A percentile compares a stretch with the other conserved stretches of the same genome.
Conservation (phyloP, 352 stramenopile species). For the Phytophthora aleatoria region DNA sequence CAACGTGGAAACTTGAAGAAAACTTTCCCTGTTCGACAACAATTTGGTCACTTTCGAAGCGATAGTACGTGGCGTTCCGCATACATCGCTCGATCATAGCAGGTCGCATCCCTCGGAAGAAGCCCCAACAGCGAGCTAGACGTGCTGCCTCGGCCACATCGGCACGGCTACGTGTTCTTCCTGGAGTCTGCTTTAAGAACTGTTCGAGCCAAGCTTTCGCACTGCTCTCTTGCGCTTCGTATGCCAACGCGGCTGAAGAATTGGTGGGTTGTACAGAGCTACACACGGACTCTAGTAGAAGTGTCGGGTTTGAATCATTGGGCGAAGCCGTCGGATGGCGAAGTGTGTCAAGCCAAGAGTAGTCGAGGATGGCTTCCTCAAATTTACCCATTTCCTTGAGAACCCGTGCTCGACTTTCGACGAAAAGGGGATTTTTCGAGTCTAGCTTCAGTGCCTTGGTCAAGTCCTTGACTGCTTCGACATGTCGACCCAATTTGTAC, state of each 20-base stretch:
- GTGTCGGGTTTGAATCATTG: conserved; percentile 24
- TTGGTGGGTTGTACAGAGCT: not conserved
- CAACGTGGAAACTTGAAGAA: conserved; percentile 48
- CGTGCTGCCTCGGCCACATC: conserved; percentile 39
- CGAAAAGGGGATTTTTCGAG: conserved; percentile 60
- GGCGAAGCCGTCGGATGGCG: conserved; percentile 24
- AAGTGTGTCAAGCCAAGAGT: conserved; percentile 64
- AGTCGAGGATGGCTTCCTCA: conserved; percentile 73
- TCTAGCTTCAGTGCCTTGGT: conserved; percentile 70
- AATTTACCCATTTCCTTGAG: conserved; percentile 68
- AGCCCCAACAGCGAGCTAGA: conserved; percentile 45
- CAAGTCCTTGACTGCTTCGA: conserved; percentile 59
- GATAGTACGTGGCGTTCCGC: conserved; percentile 40
- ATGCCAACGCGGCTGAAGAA: conserved; percentile 34
- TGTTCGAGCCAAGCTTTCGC: conserved; percentile 44
- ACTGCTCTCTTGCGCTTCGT: conserved; percentile 41
- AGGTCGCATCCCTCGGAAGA: conserved; percentile 57
- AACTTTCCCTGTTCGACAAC: conserved; percentile 48
- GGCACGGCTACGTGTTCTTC: conserved; percentile 21
- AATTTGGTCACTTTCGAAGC: conserved; percentile 42
- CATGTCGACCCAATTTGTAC: conserved; percentile 49
- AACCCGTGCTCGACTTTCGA: conserved; percentile 68
- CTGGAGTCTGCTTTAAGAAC: conserved; percentile 45
- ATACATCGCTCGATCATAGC: conserved; percentile 61
- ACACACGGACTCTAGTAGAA: conserved; percentile 17